Evolutionary conservation across 2,329 filamentous ascomycete species (phyloP), one percentile per base, ranked within the genome.

Genomic region (Pezicula neosporulosa): DNA sequence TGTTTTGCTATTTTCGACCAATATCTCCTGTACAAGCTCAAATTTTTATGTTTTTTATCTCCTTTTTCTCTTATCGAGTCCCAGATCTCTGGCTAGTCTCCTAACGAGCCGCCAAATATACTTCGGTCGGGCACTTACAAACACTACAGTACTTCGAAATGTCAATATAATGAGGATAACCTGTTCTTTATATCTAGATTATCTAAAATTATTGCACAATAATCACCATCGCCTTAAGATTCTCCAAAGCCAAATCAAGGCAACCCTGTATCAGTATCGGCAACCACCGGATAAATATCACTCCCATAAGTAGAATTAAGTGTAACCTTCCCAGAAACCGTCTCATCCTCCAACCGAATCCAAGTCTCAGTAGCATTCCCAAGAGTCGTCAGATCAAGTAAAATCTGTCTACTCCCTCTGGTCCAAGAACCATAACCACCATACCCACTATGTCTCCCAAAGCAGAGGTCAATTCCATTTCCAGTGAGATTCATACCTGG

Each of bases 401-500:
- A 69, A 2, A 73, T 68, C 1, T 85, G 78, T 1, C 83, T 72
- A 4, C 76, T 75, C 1, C 85, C 86, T 0, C 85, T 77, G 9
- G 77, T 76, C 80, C 80, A 87, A 43, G 73, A 72, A 0, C 84
- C 82, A 58, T 89, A 89, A 0, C 86, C 86, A 0, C 85, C 86
- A 50, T 89, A 89, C 0, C 86, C 86, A 0, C 82, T 78, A 57
- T 86, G 85, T 56, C 86, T 80, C 5, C 83, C 82, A 56, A 81
- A 82, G 60, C 85, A 87, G 58, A 77, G 52, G 18, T 74, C 70
- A n/a, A 73, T 60, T 2, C 74, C 75, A 50, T 72, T 75, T 1
- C 75, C 77, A 0, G 65, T 66, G 2, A 69, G 24, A 16, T 63
- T 63, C 42, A 62, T 65, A 12, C 56, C 58, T 1, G 65, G 58